phyloP scores from a whole-genome alignment of 805 yeast species.

The Ascoidea tarda region DNA sequence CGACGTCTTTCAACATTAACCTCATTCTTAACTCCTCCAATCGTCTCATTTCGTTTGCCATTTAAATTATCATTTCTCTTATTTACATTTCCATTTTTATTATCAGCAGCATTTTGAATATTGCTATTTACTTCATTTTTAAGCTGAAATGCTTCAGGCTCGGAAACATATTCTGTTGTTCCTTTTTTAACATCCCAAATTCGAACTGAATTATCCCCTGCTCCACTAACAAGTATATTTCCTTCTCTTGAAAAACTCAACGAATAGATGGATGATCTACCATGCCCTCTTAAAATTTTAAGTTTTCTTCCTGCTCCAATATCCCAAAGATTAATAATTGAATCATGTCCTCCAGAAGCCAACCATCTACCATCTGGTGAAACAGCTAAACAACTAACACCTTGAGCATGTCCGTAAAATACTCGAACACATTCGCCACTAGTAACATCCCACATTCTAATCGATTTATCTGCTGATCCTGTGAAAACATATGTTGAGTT shows the following conservation, averaged over 20 bases:
- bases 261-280: slow-evolving; percentile 65
- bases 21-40: slow-evolving; percentile 8
- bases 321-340: slow-evolving; percentile 85
- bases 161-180: slow-evolving; percentile 64
- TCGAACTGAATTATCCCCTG: slow-evolving; percentile 83
- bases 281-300: slow-evolving; percentile 92
- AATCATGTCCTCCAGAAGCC: slow-evolving; percentile 91
- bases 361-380: slow-evolving; percentile 97
- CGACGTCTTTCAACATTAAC: slow-evolving; percentile 29
- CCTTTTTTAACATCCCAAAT: slow-evolving; percentile 92
- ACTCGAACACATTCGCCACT: slow-evolving; percentile 83
- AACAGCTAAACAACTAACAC: slow-evolving; percentile 73
- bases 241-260: slow-evolving; percentile 80
- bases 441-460: slow-evolving; percentile 95
- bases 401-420: slow-evolving; percentile 86
- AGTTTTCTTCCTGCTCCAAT: slow-evolving; percentile 80
- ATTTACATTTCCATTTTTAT: slow-evolving; percentile 6
- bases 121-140: slow-evolving; percentile 4
- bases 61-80: slow-evolving; percentile 18
- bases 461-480: slow-evolving; percentile 90
- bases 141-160: slow-evolving; percentile 51
- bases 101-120: slow-evolving; percentile 1
- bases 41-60: slow-evolving; percentile 13
- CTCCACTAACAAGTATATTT: slow-evolving; percentile 77
- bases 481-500: slow-evolving; percentile 90